Percentiles rank a stretch among this genome's conserved stretches.
phyloP scores from a whole-genome alignment of 2,329 filamentous ascomycete species.

The Cladophialophora carrionii region DNA sequence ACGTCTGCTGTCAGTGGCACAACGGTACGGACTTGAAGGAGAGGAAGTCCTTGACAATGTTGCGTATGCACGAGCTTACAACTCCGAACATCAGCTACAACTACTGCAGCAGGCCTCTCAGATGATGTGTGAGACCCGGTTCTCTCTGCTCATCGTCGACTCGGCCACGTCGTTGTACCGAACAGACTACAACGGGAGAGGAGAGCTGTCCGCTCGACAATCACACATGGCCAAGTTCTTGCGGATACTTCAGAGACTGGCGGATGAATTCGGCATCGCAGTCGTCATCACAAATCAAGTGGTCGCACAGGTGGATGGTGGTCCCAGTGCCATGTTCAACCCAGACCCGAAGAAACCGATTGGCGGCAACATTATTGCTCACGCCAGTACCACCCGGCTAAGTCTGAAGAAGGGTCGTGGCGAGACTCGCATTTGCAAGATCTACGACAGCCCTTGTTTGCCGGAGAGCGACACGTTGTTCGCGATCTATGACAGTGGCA shows the following conservation, averaged over 20 bases:
- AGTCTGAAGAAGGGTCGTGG: slow-evolving; percentile 94
- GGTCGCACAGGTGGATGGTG: slow-evolving; percentile 95
- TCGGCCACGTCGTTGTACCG: slow-evolving; percentile 94
- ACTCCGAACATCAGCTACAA: slow-evolving; percentile 96
- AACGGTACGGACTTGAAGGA: slow-evolving; percentile 89
- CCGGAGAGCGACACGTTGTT: slow-evolving; percentile 97
- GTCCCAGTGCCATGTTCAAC: slow-evolving; percentile 97
- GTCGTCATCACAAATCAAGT: slow-evolving; percentile 99
- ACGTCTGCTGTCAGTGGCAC: slow-evolving; percentile 85
- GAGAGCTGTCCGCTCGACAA: slow-evolving; percentile 91
- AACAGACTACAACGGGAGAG: slow-evolving; percentile 95
- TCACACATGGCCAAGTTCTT: slow-evolving; percentile 56
- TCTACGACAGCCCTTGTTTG: slow-evolving; percentile 96
- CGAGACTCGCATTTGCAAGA: slow-evolving; percentile 97
- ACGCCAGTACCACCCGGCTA: slow-evolving; percentile 91
- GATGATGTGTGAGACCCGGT: slow-evolving; percentile 99
- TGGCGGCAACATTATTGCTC: slow-evolving; percentile 97
- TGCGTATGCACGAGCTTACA: slow-evolving; percentile 96
- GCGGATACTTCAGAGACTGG: slow-evolving; percentile 55
- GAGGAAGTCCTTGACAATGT: slow-evolving; percentile 99
- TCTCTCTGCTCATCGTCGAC: slow-evolving; percentile 93
- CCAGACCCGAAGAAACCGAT: slow-evolving; percentile 99
- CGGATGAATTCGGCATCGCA: slow-evolving; percentile 86
- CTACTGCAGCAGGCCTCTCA: slow-evolving; percentile 90
- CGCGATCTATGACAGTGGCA: slow-evolving; percentile 95